Evolutionary conservation across 1,284 basidiomycete genomes (phyloP).

Genomic region (Marasmius fiardii): DNA sequence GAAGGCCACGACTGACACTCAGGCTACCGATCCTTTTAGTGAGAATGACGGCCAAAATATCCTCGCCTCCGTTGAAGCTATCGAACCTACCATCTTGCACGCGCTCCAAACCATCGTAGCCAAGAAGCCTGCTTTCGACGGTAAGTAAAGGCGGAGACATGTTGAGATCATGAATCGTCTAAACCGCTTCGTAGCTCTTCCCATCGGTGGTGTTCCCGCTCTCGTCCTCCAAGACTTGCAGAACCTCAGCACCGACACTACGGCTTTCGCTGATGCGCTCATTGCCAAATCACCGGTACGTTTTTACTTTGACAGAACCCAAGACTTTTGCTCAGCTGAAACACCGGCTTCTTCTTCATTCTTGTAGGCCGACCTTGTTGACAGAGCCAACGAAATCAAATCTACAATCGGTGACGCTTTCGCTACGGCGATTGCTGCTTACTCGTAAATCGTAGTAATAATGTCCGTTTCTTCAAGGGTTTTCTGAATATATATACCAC

Average conservation of each 20-base stretch:
- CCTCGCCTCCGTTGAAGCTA: slow-evolving; percentile 15
- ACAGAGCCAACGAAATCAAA: background rate
- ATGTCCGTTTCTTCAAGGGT: too few species aligned
- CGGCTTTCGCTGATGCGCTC: slow-evolving; percentile 18
- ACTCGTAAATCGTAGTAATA: background rate
- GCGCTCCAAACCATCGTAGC: slow-evolving; percentile 15
- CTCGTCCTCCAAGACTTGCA: slow-evolving; percentile 23
- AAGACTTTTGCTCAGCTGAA: background rate
- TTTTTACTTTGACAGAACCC: too few species aligned
- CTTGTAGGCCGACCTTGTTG: background rate
- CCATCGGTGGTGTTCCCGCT: slow-evolving; percentile 23
- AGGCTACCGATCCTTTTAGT: slow-evolving; percentile 12
- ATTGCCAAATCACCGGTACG: slow-evolving; percentile 21
- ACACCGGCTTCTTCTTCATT: background rate
- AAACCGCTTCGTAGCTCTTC: slow-evolving; percentile 13
- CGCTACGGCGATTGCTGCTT: background rate
- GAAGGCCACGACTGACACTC: slow-evolving; percentile 25
- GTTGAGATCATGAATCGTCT: background rate
- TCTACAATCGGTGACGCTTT: background rate
- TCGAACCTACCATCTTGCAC: slow-evolving; percentile 20
- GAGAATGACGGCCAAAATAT: slow-evolving; percentile 17
- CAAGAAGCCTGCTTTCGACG: slow-evolving; percentile 18
- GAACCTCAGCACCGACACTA: slow-evolving; percentile 15
- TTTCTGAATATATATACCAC: too few species aligned
- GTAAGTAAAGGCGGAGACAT: background rate